A percentile compares a stretch with the other conserved stretches of the same genome.
phyloP scores from a whole-genome alignment of 2,329 filamentous ascomycete species.

The Annulohypoxylon truncatum region DNA sequence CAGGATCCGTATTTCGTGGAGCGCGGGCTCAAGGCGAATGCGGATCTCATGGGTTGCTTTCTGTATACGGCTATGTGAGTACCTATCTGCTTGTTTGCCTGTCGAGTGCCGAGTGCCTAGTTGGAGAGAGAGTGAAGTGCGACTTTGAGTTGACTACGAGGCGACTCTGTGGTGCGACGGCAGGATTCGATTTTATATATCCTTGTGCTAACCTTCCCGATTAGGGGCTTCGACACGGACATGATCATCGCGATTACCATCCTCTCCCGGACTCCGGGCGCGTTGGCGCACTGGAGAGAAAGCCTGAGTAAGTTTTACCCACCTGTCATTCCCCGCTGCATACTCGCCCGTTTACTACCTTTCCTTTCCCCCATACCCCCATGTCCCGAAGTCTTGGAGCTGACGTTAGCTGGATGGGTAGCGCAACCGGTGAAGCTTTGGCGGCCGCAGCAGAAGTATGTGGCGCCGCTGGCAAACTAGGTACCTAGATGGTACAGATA shows the following conservation, averaged over 20 bases:
- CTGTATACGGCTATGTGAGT: conserved; percentile 54
- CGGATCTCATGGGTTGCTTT: conserved; percentile 58
- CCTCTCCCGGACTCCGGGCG: conserved; percentile 45
- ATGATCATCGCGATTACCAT: conserved; percentile 48
- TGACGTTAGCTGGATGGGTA: conserved; percentile 26
- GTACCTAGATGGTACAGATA: not conserved
- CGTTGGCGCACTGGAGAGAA: conserved; percentile 50
- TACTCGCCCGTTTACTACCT: not conserved
- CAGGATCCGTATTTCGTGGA: conserved; percentile 53
- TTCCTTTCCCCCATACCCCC: not conserved
- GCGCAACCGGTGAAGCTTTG: conserved; percentile 47
- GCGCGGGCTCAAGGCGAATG: conserved; percentile 56
- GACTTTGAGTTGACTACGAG: not conserved
- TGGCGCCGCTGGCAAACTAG: conserved; percentile 40
- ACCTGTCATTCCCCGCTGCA: not conserved
- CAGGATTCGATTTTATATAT: not conserved
- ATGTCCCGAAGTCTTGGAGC: conserved; percentile 9
- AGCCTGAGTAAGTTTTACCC: conserved; percentile 42
- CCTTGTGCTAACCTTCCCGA: conserved; percentile 5
- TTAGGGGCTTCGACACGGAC: conserved; percentile 48
- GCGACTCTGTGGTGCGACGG: not conserved
- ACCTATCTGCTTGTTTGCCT: not conserved
- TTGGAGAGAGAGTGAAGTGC: conserved; percentile 10
- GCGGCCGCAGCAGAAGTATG: conserved; percentile 49
- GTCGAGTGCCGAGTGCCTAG: not conserved